These are phyloP conservation scores for Ceratocystis papillata DNA, from an alignment of 2,329 filamentous ascomycete species.

Conservation along the genomic window DNA sequence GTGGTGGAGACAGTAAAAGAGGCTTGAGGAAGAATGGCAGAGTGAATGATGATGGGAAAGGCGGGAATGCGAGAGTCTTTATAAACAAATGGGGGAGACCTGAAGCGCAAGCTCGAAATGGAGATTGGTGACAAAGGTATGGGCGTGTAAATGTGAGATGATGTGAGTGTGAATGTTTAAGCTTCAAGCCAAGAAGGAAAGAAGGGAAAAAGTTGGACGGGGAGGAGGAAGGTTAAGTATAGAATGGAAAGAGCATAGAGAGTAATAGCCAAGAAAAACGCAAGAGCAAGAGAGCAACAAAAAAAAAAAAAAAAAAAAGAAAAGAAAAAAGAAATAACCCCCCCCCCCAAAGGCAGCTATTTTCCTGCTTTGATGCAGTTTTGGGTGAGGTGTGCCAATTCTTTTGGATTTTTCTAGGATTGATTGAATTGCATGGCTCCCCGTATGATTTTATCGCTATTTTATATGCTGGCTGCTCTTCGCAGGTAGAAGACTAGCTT, in stretches of 20 bases:
- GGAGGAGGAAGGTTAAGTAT: conserved; percentile 6
- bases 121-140: too few species aligned
- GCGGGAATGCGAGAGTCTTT: conserved; percentile 1
- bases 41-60: not conserved
- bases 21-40: not conserved
- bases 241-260: not conserved
- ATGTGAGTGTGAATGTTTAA: conserved; percentile 6
- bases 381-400: conserved; percentile 7
- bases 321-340: not conserved
- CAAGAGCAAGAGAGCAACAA: too few species aligned
- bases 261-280: too few species aligned
- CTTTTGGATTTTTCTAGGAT: not conserved
- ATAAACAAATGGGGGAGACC: not conserved
- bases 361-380: conserved; percentile 1
- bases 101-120: too few species aligned
- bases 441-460: not conserved
- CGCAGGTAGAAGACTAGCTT: too few species aligned
- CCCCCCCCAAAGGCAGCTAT: not conserved
- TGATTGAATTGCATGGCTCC: not conserved
- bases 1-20: not conserved
- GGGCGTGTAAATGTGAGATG: not conserved
- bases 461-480: not conserved
- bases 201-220: not conserved
- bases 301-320: too few species aligned
- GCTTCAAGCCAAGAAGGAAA: not conserved